phyloP scores from a whole-genome alignment of 163 green algal genomes.

The Scenedesmus sp. region DNA sequence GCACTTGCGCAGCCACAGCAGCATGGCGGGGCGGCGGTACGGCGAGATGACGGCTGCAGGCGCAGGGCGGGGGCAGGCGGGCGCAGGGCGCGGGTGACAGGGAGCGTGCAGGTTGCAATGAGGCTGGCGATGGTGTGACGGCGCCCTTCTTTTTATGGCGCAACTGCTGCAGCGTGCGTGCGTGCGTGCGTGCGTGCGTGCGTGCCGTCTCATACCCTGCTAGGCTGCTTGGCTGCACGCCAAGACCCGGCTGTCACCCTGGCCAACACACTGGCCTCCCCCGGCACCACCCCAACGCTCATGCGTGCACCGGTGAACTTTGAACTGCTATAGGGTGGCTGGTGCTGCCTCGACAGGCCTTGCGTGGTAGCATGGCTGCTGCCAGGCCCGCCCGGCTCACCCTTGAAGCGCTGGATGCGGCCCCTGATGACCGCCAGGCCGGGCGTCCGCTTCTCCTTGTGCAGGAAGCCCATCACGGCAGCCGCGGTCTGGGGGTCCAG shows the following conservation, averaged over 20 bases:
- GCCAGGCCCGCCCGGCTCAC: not conserved
- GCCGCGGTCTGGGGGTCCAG: constrained; percentile 24
- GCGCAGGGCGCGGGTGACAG: not conserved
- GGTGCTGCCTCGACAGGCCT: no score
- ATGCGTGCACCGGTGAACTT: no score
- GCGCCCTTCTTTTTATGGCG: no score
- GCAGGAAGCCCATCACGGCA: constrained; percentile 34
- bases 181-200: not conserved
- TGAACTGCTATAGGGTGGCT: no score
- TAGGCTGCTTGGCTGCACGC: no score
- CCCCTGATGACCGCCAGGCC: not conserved
- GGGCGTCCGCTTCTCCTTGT: constrained; percentile 26
- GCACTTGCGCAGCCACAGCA: constrained; percentile 41
- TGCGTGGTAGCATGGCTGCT: no score
- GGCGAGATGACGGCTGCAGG: constrained; percentile 25
- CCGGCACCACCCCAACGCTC: no score
- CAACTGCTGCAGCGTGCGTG: not conserved
- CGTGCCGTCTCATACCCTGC: not conserved
- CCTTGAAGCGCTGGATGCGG: constrained; percentile 39
- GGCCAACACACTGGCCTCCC: no score
- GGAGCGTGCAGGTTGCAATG: no score
- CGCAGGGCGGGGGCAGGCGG: not conserved
- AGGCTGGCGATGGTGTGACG: no score
- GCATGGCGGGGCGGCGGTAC: constrained; percentile 32
- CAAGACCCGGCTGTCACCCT: no score